Conservation (phyloP, 306 rosid genomes). For the Dryas alaskensis region DNA sequence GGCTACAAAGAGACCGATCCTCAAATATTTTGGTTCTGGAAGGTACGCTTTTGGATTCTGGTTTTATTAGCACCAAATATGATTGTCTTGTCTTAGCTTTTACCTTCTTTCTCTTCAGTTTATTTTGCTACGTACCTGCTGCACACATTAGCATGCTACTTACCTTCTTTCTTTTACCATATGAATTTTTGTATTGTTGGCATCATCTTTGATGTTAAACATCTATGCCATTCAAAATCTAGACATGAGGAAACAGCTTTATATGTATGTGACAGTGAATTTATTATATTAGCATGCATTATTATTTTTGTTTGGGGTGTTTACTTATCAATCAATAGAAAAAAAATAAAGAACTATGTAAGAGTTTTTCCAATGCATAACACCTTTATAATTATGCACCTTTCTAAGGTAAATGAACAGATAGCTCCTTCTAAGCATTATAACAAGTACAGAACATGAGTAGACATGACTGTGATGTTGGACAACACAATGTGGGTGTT, state of each 20-base stretch:
- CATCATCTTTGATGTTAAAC: not conserved
- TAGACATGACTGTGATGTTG: too few relatives aligned
- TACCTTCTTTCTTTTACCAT: not conserved
- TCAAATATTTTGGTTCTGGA: slow-evolving; percentile 94
- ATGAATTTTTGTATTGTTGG: not conserved
- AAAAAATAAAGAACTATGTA: too few relatives aligned
- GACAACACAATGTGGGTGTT: too few relatives aligned
- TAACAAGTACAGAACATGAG: too few relatives aligned
- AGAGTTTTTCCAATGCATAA: too few relatives aligned
- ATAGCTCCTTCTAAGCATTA: too few relatives aligned
- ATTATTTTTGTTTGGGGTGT: not conserved
- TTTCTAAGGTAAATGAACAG: too few relatives aligned
- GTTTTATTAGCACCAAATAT: slow-evolving; percentile 10
- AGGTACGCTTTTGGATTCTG: slow-evolving; percentile 50
- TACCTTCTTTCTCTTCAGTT: not conserved
- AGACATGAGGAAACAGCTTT: not conserved
- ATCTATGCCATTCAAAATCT: not conserved
- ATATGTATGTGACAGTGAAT: not conserved
- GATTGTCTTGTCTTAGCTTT: not conserved
- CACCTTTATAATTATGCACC: too few relatives aligned
- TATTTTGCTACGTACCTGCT: not conserved
- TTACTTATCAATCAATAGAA: not conserved
- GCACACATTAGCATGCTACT: not conserved
- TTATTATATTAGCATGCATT: not conserved
- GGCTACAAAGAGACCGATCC: slow-evolving; percentile 85